Conservation (phyloP, 2,329 filamentous ascomycete genomes). For the Calonectria pseudoturangicola region DNA sequence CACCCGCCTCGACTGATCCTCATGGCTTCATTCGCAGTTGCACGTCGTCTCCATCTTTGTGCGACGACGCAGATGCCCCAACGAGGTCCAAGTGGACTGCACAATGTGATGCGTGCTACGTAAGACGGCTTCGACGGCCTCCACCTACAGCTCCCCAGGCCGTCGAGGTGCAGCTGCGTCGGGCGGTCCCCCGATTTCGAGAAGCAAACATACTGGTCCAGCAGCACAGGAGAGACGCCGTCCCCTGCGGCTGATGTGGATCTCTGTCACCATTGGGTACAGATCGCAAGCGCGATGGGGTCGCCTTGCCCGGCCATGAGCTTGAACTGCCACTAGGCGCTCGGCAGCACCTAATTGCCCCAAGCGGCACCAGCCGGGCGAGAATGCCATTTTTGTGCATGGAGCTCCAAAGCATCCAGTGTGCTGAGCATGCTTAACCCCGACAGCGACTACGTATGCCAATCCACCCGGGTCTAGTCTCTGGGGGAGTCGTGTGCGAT, state of each 20-base stretch:
- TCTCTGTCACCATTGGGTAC: conserved; percentile 38
- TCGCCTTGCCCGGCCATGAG: conserved; percentile 29
- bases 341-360: conserved; percentile 5
- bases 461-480: conserved; percentile 3
- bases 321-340: conserved; percentile 19
- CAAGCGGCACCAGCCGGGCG: conserved; percentile 26
- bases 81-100: conserved; percentile 29
- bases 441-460: neutral
- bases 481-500: conserved; percentile 15
- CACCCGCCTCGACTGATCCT: conserved; percentile 19
- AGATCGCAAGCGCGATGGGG: conserved; percentile 47
- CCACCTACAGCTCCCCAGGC: conserved; percentile 31
- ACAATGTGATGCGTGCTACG: conserved; percentile 35
- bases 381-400: conserved; percentile 22
- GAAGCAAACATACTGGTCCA: conserved; percentile 24
- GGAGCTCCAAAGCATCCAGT: conserved; percentile 5
- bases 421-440: neutral
- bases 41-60: conserved; percentile 16
- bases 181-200: conserved; percentile 25
- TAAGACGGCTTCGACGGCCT: conserved; percentile 31
- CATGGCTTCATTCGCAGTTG: conserved; percentile 10
- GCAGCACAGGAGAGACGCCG: conserved; percentile 36
- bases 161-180: conserved; percentile 36
- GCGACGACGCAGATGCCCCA: conserved; percentile 26
- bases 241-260: conserved; percentile 46